A percentile compares a stretch with the other conserved stretches of the same genome.
These are phyloP conservation scores for Cyphellophora attinorum DNA, from an alignment of 2,329 filamentous ascomycete genomes.

Conservation along the genomic window DNA sequence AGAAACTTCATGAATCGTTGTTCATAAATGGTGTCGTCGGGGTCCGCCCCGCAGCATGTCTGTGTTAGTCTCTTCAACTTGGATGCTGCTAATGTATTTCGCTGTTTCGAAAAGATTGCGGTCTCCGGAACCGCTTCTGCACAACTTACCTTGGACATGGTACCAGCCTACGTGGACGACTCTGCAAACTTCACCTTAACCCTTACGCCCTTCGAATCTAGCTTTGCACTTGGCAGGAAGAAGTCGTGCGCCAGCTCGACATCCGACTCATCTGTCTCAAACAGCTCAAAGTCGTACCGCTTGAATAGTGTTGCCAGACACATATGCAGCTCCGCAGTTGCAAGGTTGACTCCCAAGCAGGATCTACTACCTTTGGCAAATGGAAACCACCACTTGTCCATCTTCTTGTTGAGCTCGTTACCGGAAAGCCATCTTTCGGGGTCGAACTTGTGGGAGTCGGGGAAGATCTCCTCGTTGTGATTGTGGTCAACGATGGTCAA, in stretches of 20 bases:
- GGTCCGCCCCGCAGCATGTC: too few relatives aligned
- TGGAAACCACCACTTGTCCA: slow-evolving; percentile 27
- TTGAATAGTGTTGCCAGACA: slow-evolving; percentile 21
- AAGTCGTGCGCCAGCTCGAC: slow-evolving; percentile 21
- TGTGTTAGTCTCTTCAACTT: too few relatives aligned
- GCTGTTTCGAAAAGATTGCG: too few relatives aligned
- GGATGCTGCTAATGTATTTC: too few relatives aligned
- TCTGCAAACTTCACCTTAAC: too few relatives aligned
- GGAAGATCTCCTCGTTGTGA: slow-evolving; percentile 21
- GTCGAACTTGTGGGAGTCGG: slow-evolving; percentile 17
- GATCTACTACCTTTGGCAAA: slow-evolving; percentile 33
- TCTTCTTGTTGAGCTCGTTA: slow-evolving; percentile 16
- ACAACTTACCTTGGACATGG: too few relatives aligned
- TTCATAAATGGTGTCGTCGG: too few relatives aligned
- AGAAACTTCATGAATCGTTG: too few relatives aligned
- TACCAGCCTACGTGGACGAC: too few relatives aligned
- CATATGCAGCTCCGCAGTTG: slow-evolving; percentile 25
- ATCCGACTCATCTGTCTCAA: slow-evolving; percentile 24
- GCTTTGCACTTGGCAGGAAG: slow-evolving; percentile 15
- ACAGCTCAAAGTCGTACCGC: slow-evolving; percentile 23
- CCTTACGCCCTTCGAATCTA: slow-evolving; percentile 19
- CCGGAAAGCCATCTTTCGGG: slow-evolving; percentile 23
- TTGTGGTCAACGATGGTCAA: slow-evolving; percentile 17
- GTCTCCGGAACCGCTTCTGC: too few relatives aligned
- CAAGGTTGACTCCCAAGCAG: slow-evolving; percentile 37